A percentile compares a stretch with the other conserved stretches of the same genome.
These are phyloP conservation scores for Alternaria infectoria DNA, from an alignment of 2,329 filamentous ascomycete genomes.

Conservation along the genomic window DNA sequence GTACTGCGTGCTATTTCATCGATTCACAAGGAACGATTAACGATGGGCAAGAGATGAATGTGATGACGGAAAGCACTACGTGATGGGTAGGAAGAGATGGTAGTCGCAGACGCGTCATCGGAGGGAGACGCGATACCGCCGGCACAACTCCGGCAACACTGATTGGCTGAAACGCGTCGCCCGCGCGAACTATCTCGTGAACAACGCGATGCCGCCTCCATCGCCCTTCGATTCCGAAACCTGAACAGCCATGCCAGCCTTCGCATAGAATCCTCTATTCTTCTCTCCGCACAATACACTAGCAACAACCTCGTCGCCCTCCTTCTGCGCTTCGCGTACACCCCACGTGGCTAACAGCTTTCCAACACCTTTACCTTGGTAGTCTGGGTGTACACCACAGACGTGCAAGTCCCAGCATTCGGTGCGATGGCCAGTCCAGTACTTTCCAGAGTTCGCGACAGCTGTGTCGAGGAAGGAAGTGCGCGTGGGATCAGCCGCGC, in stretches of 20 bases:
- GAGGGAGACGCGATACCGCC: not conserved
- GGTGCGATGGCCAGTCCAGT: constrained; percentile 33
- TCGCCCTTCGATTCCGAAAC: constrained; percentile 7
- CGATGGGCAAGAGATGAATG: no score
- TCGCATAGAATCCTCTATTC: constrained; percentile 37
- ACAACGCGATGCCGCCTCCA: constrained; percentile 27
- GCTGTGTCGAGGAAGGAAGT: constrained; percentile 28
- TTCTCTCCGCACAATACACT: constrained; percentile 41
- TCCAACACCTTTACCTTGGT: constrained; percentile 47
- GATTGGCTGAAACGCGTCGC: not conserved
- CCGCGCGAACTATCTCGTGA: constrained; percentile 13
- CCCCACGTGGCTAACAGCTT: constrained; percentile 49
- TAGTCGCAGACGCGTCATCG: not conserved
- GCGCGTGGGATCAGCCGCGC: constrained; percentile 31
- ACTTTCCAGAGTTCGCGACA: constrained; percentile 22
- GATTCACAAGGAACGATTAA: not conserved
- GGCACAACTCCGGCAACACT: not conserved
- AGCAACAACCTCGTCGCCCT: constrained; percentile 31
- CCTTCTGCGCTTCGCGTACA: constrained; percentile 38
- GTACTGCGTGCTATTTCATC: not conserved
- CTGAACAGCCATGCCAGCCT: constrained; percentile 25
- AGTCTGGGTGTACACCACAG: constrained; percentile 42
- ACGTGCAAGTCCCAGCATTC: constrained; percentile 40
- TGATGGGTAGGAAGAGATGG: not conserved
- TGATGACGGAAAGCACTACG: not conserved